Percentiles rank a stretch among this genome's conserved stretches.
These are phyloP conservation scores for Neofusicoccum parvum DNA, from an alignment of 2,329 filamentous ascomycete genomes.

Conservation along the genomic window DNA sequence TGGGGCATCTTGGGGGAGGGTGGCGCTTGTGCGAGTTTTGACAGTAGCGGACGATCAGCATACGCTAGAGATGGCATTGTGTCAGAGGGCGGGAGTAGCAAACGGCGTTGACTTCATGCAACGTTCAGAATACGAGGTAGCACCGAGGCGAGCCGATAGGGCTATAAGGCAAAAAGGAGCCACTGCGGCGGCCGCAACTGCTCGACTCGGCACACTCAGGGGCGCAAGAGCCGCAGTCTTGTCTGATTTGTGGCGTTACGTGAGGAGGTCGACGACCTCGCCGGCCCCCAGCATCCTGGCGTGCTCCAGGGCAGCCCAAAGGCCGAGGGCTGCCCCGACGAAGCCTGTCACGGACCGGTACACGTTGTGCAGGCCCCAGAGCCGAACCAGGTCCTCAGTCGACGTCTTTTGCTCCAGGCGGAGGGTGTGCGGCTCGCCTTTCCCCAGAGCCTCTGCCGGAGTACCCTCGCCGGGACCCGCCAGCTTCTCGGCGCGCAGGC, in stretches of 20 bases:
- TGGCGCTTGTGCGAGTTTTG: conserved; percentile 4
- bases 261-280: neutral
- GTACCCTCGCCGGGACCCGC: conserved; percentile 1
- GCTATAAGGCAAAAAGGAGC: neutral
- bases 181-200: neutral
- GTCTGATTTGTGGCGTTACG: neutral
- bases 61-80: neutral
- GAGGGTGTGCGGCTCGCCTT: neutral
- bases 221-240: neutral
- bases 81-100: neutral
- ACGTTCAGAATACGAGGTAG: conserved; percentile 11
- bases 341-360: conserved; percentile 4
- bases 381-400: conserved; percentile 1
- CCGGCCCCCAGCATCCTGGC: neutral
- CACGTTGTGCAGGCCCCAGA: conserved; percentile 7
- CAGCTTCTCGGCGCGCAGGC: conserved; percentile 12
- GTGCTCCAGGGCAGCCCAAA: neutral
- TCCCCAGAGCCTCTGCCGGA: neutral
- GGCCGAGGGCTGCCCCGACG: conserved; percentile 1
- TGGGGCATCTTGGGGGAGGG: neutral
- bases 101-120: neutral
- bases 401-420: neutral
- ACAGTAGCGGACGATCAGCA: conserved; percentile 11
- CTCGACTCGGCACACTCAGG: neutral
- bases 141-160: conserved; percentile 9